Conservation (phyloP, 106 monocot species). For the Narthecium ossifragum region DNA sequence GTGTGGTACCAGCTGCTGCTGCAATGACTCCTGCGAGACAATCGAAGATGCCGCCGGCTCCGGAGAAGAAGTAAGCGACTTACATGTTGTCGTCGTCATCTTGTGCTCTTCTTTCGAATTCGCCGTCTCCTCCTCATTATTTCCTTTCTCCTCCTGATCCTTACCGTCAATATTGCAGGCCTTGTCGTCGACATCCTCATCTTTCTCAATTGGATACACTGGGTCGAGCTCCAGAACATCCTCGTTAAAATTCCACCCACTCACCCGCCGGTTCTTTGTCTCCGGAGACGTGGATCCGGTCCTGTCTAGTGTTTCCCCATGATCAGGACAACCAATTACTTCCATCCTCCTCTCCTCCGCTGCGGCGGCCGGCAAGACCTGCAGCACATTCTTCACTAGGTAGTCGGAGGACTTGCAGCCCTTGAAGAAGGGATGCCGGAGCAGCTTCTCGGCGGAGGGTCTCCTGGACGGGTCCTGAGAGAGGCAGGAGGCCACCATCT, state of each 20-base stretch:
- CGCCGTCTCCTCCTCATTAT: background rate
- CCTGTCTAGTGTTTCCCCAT: no score
- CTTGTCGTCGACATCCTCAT: conserved; percentile 1
- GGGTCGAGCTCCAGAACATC: conserved; percentile 45
- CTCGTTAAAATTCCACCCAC: conserved; percentile 64
- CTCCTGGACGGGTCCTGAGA: conserved; percentile 58
- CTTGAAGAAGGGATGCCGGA: conserved; percentile 76
- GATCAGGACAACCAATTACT: background rate
- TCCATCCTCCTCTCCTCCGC: conserved; percentile 41
- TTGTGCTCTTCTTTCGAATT: conserved; percentile 3
- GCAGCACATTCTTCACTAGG: conserved; percentile 51
- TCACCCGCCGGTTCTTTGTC: conserved; percentile 34
- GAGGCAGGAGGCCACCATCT: conserved; percentile 62
- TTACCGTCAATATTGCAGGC: background rate
- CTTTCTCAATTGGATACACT: conserved; percentile 21
- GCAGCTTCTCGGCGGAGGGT: conserved; percentile 69
- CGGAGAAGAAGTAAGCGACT: no score
- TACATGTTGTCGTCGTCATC: background rate
- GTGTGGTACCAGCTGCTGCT: conserved; percentile 34
- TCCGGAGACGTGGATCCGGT: conserved; percentile 4
- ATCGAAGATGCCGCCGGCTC: background rate
- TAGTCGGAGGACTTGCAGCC: conserved; percentile 46
- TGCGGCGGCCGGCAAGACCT: conserved; percentile 28
- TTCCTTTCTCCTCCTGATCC: background rate
- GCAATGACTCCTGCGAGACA: conserved; percentile 19